These are phyloP conservation scores for Bruguiera sexangula DNA, from an alignment of 345 rosid genomes.

Conservation along the genomic window DNA sequence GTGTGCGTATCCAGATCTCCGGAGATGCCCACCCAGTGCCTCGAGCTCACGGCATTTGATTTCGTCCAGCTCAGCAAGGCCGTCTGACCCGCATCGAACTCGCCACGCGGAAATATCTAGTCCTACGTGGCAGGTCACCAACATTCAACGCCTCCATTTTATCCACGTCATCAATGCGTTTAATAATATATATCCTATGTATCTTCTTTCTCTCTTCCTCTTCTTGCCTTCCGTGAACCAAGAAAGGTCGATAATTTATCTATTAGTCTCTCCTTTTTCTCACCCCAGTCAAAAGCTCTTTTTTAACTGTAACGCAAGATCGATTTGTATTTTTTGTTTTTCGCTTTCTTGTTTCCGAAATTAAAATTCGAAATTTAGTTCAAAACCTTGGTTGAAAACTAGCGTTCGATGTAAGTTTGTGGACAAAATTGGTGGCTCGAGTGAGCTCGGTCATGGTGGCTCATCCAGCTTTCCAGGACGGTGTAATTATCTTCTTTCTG, in stretches of 20 bases:
- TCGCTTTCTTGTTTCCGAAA: too few relatives aligned
- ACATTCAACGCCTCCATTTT: conserved; percentile 33
- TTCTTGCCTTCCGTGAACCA: background rate
- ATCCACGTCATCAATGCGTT: conserved; percentile 43
- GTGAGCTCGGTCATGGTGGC: conserved; percentile 27
- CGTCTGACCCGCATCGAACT: background rate
- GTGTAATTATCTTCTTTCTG: conserved; percentile 11
- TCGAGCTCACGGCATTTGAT: conserved; percentile 39
- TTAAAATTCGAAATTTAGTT: conserved; percentile 6
- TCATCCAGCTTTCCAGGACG: conserved; percentile 14
- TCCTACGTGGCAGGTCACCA: conserved; percentile 33
- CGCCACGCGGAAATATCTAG: conserved; percentile 33
- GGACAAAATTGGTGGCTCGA: background rate
- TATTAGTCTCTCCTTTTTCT: conserved; percentile 16
- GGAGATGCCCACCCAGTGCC: conserved; percentile 5
- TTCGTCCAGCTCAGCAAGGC: conserved; percentile 41
- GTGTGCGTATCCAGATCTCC: conserved; percentile 20
- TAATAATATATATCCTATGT: conserved; percentile 15
- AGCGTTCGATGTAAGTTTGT: conserved; percentile 13
- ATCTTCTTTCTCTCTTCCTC: conserved; percentile 19
- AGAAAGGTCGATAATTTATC: background rate
- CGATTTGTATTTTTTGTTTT: too few relatives aligned
- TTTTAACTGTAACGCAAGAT: background rate
- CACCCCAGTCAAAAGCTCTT: conserved; percentile 15
- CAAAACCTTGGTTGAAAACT: conserved; percentile 8